These are phyloP conservation scores for Hypoxylon subgilvum DNA, from an alignment of 495 filamentous ascomycete species.

Conservation along the genomic window DNA sequence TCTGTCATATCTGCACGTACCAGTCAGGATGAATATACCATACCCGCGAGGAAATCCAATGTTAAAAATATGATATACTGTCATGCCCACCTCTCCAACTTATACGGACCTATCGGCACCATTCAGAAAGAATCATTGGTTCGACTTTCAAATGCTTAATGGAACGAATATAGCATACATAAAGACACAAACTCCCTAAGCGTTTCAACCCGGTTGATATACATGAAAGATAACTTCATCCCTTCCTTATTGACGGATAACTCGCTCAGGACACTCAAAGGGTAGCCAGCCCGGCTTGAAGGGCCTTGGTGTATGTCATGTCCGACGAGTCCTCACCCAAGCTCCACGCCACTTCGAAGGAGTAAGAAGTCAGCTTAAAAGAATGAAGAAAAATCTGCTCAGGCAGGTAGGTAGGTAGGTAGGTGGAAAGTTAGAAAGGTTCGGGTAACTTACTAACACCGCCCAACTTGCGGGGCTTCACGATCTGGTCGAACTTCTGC, in stretches of 20 bases:
- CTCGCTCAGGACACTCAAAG: slow-evolving; percentile 12
- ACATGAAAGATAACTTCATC: slow-evolving; percentile 16
- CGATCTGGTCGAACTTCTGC: slow-evolving; percentile 66
- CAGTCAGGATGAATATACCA: no score
- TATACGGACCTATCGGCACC: no score
- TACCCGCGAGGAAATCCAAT: no score
- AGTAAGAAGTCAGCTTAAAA: slow-evolving; percentile 25
- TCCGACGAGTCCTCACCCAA: slow-evolving; percentile 66
- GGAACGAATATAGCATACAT: slow-evolving; percentile 5
- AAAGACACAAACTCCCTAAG: background rate
- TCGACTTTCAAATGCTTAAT: no score
- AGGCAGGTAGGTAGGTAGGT: background rate
- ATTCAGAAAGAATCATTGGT: no score
- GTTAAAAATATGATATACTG: no score
- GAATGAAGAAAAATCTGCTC: no score
- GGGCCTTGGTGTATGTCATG: slow-evolving; percentile 60
- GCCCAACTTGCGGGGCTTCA: slow-evolving; percentile 61
- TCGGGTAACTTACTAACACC: slow-evolving; percentile 54
- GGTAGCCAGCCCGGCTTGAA: slow-evolving; percentile 53
- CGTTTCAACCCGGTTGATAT: slow-evolving; percentile 5
- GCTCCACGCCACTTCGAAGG: slow-evolving; percentile 56
- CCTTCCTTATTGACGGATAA: background rate
- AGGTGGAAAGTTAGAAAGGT: background rate
- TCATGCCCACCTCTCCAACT: no score
- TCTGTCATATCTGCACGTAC: no score